Evolutionary conservation across 208 protist species (phyloP), one percentile per base, ranked within the genome.

Genomic region (Trypanosoma grayi): DNA sequence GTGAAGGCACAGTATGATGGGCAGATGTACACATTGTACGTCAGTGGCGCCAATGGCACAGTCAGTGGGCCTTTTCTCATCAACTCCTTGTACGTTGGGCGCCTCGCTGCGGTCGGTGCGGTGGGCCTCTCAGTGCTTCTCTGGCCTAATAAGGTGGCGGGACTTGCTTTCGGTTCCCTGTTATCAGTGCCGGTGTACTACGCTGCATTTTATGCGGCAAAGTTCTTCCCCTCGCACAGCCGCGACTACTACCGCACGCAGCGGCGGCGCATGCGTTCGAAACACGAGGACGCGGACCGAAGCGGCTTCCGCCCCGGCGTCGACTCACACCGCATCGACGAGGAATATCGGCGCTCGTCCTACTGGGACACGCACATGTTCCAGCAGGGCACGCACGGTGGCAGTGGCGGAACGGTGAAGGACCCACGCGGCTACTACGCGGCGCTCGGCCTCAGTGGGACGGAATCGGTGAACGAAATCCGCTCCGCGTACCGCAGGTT

Each of bases 391-490:
- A 3, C 7, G 62, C 30, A 66, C 22, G 0, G 36, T n/a, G n/a
- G n/a, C 0, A 6, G 2, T 24, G 9, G 9, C 14, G 37, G 50
- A 16, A 30, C 44, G 18, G 34, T 74, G 24, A 60, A 50, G 0
- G 87, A 94, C 51, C 44, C 74, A 10, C 77, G 85, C 20, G 84
- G 85, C 18, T 95, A 92, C 69, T 95, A 95, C 59, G 34, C 50
- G n/a, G 45, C 47, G 11, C 72, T 95, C 8, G 73, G 74, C 30
- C 71, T 97, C 7, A 56, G 60, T 0, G 80, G 87, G 1, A 71
- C 82, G 25, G 87, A 91, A 62, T 93, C 88, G 3, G 76, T 93
- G 41, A 93, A 97, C 63, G 88, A 95, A 60, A 94, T 97, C 48
- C 85, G 87, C 40, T 89, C 82, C 4, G 88, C 88, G 27, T 95